Evolutionary conservation across 305 asterid genomes (phyloP), one percentile per base, ranked within the genome.

Genomic region (Vinca major): DNA sequence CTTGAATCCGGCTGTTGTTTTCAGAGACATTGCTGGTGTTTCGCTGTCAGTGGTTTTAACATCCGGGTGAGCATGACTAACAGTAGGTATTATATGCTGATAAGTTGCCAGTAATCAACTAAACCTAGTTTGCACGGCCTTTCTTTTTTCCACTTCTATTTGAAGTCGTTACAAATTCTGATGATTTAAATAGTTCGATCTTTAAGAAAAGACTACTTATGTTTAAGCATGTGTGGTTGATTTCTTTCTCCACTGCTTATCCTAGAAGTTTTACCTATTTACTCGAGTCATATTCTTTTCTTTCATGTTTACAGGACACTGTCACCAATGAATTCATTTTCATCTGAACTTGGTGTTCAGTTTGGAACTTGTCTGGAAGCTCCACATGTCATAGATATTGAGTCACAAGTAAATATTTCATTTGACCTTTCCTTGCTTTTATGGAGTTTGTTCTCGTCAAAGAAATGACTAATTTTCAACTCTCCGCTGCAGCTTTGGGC

Each of bases 291-390:
- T 67, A 45, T 56, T 47, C 14, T 44, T 12, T 36, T 64, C 48
- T 60, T 36, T 49, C 19, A 72, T 80, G 68, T 72, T 60, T 70
- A 70, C 81, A 91, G 99, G 86, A 93, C 97, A 66, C 76, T 93
- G 52, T 93, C 99, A 63, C 99, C 99, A n/a, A 73, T 89, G 84
- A 79, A 75, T 76, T 86, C 99, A 47, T 91, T 93, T 80, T 86
- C 97, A 4, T 89, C 99, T 78, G 99, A 93, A 84, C 96, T 93
- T 62, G 99, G 97, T 16, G 76, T 91, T 80, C 96, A 85, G 71
- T 93, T 93, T 75, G 96, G 88, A 76, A 85, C 96, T 78, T 85
- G 84, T 66, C 81, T 91, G 75, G 97, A 93, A 82, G 96, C 96
- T 72, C 99, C 96, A 44, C 99, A 93, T 79, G 91, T 91, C 66